phyloP scores from a whole-genome alignment of 768 basidiomycete species.

The Suillus bovinus region DNA sequence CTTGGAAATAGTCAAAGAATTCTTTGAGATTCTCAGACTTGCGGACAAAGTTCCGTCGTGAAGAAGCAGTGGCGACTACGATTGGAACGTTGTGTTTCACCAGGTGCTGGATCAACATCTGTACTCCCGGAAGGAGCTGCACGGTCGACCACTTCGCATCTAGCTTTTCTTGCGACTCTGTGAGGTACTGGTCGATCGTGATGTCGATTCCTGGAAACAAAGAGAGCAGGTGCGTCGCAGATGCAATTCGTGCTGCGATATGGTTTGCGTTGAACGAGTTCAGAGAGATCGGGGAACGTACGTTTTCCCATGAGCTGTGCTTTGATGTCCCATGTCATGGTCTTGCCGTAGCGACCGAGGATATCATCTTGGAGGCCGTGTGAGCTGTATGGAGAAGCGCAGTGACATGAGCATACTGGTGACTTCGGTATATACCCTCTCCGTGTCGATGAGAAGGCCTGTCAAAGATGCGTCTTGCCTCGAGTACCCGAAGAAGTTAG shows the following conservation, averaged over 20 bases:
- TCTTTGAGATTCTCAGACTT: conserved; percentile 67
- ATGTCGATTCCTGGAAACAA: conserved; percentile 76
- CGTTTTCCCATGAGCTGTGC: conserved; percentile 89
- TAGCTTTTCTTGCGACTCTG: conserved; percentile 55
- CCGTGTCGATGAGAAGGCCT: conserved; percentile 80
- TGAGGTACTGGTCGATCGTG: conserved; percentile 58
- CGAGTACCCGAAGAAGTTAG: background rate
- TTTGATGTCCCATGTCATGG: conserved; percentile 89
- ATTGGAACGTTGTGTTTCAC: conserved; percentile 69
- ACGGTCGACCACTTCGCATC: conserved; percentile 71
- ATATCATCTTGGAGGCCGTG: conserved; percentile 55
- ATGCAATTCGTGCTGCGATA: conserved; percentile 60
- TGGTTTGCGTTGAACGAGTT: background rate
- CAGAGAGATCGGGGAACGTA: conserved; percentile 29
- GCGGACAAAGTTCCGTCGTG: conserved; percentile 59
- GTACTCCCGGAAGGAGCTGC: conserved; percentile 70
- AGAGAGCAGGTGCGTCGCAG: conserved; percentile 68
- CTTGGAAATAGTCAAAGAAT: conserved; percentile 59
- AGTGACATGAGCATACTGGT: conserved; percentile 55
- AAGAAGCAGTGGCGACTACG: conserved; percentile 79
- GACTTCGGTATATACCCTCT: conserved; percentile 73
- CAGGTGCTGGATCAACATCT: conserved; percentile 70
- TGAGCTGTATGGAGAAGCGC: background rate
- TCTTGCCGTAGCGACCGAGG: conserved; percentile 66
- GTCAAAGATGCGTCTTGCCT: conserved; percentile 12